Conservation (phyloP, 345 rosid genomes). For the Reutealis trisperma region DNA sequence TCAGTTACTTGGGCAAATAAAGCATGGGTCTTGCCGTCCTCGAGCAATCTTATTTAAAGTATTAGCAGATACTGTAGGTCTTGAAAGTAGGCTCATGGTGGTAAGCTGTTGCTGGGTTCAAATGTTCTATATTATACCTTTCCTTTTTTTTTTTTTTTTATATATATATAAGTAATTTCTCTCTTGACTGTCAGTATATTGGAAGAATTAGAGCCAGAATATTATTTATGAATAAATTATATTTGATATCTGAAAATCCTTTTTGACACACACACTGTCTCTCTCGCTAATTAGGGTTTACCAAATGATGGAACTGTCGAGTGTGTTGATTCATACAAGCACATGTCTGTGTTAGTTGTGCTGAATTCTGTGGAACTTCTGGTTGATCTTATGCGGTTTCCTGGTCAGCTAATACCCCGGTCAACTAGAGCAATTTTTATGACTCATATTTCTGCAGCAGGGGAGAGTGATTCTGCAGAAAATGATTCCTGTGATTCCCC, state of each 20-base stretch:
- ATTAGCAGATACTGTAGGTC: slow-evolving; percentile 91
- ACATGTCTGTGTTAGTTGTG: slow-evolving; percentile 84
- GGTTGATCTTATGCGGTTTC: slow-evolving; percentile 98
- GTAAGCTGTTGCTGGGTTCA: slow-evolving; percentile 49
- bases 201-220: slow-evolving; percentile 1
- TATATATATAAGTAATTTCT: not conserved
- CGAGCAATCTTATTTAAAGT: slow-evolving; percentile 94
- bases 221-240: slow-evolving; percentile 6
- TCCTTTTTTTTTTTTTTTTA: not conserved
- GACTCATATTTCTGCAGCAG: slow-evolving; percentile 92
- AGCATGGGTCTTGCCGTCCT: slow-evolving; percentile 85
- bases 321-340: slow-evolving; percentile 71
- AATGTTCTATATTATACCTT: not conserved
- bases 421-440: slow-evolving; percentile 82
- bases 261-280: slow-evolving; percentile 13
- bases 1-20: slow-evolving; percentile 94
- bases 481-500: slow-evolving; percentile 99
- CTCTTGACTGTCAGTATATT: not conserved
- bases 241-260: slow-evolving; percentile 16
- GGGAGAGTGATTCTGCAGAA: slow-evolving; percentile 99
- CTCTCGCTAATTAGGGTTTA: slow-evolving; percentile 61
- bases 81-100: slow-evolving; percentile 90
- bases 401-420: slow-evolving; percentile 86
- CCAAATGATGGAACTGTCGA: slow-evolving; percentile 89
- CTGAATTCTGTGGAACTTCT: slow-evolving; percentile 83